These are phyloP conservation scores for Thermochaetoides thermophila DNA, from an alignment of 495 filamentous ascomycete genomes.

Conservation along the genomic window DNA sequence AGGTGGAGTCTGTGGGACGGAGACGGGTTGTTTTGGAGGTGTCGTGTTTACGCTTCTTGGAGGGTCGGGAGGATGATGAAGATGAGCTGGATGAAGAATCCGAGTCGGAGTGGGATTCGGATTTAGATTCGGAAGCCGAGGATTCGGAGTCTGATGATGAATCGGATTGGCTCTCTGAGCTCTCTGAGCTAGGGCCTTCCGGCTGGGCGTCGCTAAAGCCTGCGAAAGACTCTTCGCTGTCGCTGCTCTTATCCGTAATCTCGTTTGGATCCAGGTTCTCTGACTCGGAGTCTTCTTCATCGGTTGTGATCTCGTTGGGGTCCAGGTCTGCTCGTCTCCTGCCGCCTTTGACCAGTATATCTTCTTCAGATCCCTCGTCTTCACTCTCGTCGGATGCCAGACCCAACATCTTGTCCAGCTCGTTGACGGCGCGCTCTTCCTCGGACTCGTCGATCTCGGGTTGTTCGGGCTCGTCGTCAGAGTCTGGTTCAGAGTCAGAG, in stretches of 20 bases:
- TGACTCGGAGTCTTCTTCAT: slow-evolving; percentile 10
- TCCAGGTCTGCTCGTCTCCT: slow-evolving; percentile 7
- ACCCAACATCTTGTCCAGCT: slow-evolving; percentile 10
- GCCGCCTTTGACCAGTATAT: slow-evolving; percentile 5
- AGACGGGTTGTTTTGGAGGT: slow-evolving; percentile 6
- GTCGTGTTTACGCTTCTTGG: too few relatives aligned
- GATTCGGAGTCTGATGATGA: too few relatives aligned
- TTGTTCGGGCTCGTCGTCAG: background rate
- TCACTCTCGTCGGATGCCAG: slow-evolving; percentile 9
- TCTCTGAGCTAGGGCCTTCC: slow-evolving; percentile 3
- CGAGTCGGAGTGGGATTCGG: too few relatives aligned
- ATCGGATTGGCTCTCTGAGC: background rate
- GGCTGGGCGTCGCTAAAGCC: slow-evolving; percentile 6
- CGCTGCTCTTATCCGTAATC: slow-evolving; percentile 8
- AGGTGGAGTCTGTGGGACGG: slow-evolving; percentile 40
- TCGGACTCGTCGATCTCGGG: slow-evolving; percentile 5
- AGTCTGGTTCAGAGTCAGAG: background rate
- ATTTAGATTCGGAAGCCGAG: too few relatives aligned
- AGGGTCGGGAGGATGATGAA: too few relatives aligned
- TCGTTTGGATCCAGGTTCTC: slow-evolving; percentile 6
- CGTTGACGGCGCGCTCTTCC: slow-evolving; percentile 8
- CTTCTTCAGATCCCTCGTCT: slow-evolving; percentile 4
- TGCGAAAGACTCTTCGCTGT: slow-evolving; percentile 8
- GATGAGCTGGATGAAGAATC: too few relatives aligned
- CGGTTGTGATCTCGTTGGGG: slow-evolving; percentile 13